Base-by-base conservation (phyloP, 2,329 filamentous ascomycete species). In the Verticillium albo-atrum region DNA sequence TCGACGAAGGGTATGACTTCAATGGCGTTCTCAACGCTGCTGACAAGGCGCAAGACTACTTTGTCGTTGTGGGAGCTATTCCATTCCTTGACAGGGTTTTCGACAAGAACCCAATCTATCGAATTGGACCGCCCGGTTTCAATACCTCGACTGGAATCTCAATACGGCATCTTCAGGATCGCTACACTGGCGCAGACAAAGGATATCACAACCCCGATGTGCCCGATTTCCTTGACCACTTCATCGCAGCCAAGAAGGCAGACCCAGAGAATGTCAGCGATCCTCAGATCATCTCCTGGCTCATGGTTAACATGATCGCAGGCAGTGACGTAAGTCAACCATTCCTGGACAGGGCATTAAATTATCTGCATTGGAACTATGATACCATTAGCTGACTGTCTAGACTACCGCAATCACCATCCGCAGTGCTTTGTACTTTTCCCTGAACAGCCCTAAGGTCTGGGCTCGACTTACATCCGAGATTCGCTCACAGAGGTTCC, bases 141-240 rank as follows among this genome's bases (percentile, higher is more conserved):
- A 64, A 64, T 56, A 70, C 66, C 42, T 63, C 70, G 10, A 67
- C 68, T 0, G 63, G 65, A 2, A 69, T 73, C 35, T 65, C 68
- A 1, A 55, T 74, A 17, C 58, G 69, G 47, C 69, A 66, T n/a
- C 58, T 74, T 1, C 55, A 65, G 2, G 68, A 66, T n/a, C 65
- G 72, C 0, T 66, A 66, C 17, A 62, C 69, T 14, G 70, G 68
- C 25, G 61, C 63, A 1, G 71, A 75, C 54, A 67, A 65, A 10
- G 63, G 65, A 6, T 59, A 61, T 6, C 66, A 72, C 47, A 61
- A 68, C 26, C 60, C 66, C 0, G 58, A 59, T 4, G 60, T 57
- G 2, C 71, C 69, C 0, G 75, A 79, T 56, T 78, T 73, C 27
- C 63, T 79, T 6, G 73, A 78, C 58, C 70, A 71, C 37, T 78